phyloP scores from a whole-genome alignment of 257 asterid genomes.

The Solanum raphanifolium region DNA sequence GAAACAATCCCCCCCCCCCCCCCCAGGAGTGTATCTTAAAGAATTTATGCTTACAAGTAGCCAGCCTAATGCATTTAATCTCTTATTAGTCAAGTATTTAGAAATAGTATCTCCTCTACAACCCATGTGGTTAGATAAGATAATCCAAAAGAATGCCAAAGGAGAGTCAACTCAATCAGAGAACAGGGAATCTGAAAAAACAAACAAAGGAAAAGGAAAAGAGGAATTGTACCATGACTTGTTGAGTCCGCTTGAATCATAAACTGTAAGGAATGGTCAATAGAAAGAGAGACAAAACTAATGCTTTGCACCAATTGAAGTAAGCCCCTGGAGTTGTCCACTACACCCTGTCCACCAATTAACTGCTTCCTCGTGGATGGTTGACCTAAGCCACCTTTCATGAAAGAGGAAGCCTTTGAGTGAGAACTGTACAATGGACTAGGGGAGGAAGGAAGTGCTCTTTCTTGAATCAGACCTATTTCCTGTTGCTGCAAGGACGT shows the following conservation, averaged over 20 bases:
- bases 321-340: constrained; percentile 82
- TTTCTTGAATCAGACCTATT: constrained; percentile 70
- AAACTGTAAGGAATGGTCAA: constrained; percentile 86
- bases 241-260: constrained; percentile 71
- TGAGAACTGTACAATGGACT: constrained; percentile 65
- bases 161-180: not conserved
- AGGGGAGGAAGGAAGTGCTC: constrained; percentile 60
- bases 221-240: constrained; percentile 49
- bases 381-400: constrained; percentile 78
- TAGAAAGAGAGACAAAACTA: constrained; percentile 76
- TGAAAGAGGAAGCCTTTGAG: constrained; percentile 61
- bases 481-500: constrained; percentile 82
- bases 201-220: not conserved
- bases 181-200: constrained; percentile 2
- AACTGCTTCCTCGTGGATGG: constrained; percentile 78
- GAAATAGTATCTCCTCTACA: not conserved
- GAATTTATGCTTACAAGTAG: not conserved
- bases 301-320: constrained; percentile 97
- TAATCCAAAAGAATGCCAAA: not conserved
- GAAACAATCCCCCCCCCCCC: not conserved
- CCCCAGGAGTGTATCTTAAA: not conserved
- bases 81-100: not conserved
- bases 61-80: not conserved
- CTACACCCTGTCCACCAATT: constrained; percentile 55
- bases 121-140: not conserved